These are phyloP conservation scores for Nidularia pulvinata DNA, from an alignment of 768 basidiomycete species.

Conservation along the genomic window DNA sequence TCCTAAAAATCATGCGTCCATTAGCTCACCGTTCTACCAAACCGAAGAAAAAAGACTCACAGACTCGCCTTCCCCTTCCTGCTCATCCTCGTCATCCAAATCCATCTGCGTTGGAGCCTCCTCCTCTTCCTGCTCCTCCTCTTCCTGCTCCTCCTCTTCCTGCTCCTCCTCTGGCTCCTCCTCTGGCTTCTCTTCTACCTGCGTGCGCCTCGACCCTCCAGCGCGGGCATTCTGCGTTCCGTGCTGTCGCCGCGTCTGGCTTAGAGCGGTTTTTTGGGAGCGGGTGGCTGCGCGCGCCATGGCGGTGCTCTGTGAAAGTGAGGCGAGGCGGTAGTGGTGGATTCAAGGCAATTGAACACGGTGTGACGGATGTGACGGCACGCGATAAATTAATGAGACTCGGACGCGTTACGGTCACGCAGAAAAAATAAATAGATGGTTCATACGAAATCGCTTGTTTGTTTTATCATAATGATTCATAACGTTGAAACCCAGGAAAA, in stretches of 20 bases:
- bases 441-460: no score
- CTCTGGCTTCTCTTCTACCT: conserved; percentile 33
- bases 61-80: background rate
- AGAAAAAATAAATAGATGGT: no score
- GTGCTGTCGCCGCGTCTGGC: conserved; percentile 32
- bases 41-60: background rate
- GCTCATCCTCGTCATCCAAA: background rate
- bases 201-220: conserved; percentile 16
- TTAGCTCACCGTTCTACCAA: background rate
- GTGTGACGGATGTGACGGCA: conserved; percentile 7
- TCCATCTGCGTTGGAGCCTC: conserved; percentile 20
- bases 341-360: background rate
- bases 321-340: no score
- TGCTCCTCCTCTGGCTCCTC: conserved; percentile 32
- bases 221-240: conserved; percentile 33
- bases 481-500: no score
- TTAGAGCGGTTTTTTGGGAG: conserved; percentile 37
- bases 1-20: conserved; percentile 38
- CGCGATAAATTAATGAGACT: no score
- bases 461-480: no score
- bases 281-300: conserved; percentile 35
- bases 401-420: no score
- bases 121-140: conserved; percentile 32
- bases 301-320: background rate
- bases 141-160: conserved; percentile 30